Conservation (phyloP, 176 grass and related monocot species). For the Triticum dicoccoides region DNA sequence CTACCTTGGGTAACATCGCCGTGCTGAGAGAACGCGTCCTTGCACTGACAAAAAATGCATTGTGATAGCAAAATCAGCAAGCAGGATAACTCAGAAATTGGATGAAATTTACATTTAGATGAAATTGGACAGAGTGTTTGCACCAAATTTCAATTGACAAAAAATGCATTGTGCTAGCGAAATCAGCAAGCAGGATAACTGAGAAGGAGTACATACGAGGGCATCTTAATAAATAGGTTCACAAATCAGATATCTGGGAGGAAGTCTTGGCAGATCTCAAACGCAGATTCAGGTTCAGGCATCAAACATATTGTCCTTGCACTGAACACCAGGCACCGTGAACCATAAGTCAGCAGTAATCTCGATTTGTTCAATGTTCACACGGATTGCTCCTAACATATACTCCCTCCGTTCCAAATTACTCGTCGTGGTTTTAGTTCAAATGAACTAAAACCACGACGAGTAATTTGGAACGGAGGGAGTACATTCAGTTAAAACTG, state of each 20-base stretch:
- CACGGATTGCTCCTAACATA: no score
- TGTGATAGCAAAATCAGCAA: no score
- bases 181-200: neutral
- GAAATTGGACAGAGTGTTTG: neutral
- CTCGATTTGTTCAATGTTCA: no score
- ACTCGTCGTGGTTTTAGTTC: no score
- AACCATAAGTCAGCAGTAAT: no score
- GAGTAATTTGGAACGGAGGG: no score
- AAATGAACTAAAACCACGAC: no score
- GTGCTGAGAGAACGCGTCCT: slow-evolving; percentile 46
- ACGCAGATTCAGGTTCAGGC: neutral
- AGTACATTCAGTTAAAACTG: no score
- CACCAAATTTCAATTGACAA: neutral
- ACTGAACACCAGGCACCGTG: neutral
- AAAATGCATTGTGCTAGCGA: neutral
- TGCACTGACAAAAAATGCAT: neutral
- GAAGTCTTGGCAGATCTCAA: neutral
- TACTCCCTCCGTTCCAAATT: no score
- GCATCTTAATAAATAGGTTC: neutral
- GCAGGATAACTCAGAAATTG: no score
- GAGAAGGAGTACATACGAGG: neutral
- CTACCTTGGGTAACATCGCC: slow-evolving; percentile 44
- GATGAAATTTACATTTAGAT: neutral
- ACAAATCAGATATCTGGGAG: no score
- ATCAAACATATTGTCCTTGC: neutral